Evolutionary conservation across 768 basidiomycete genomes (phyloP).

Genomic region (Galerina marginata): DNA sequence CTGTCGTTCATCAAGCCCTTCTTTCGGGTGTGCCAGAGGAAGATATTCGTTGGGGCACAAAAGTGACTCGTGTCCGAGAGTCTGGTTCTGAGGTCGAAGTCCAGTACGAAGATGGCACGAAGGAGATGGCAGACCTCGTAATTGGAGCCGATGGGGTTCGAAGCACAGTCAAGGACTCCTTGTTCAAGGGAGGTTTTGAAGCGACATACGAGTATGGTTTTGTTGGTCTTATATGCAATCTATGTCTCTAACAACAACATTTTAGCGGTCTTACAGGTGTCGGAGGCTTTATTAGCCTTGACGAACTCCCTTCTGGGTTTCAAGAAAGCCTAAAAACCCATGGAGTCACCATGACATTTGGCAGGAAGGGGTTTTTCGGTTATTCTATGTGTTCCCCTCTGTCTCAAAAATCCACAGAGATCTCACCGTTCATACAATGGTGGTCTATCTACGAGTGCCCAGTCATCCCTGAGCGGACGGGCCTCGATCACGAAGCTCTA

Average conservation of each 20-base stretch:
- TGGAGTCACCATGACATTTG: constrained; percentile 43
- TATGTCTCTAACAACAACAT: not conserved
- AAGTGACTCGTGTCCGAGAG: constrained; percentile 22
- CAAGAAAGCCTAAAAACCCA: constrained; percentile 33
- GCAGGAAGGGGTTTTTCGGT: constrained; percentile 43
- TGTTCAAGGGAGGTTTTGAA: constrained; percentile 31
- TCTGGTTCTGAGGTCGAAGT: constrained; percentile 27
- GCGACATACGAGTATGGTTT: constrained; percentile 23
- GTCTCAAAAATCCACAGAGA: not conserved
- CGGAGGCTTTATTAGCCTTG: constrained; percentile 43
- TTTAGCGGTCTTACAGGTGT: constrained; percentile 40
- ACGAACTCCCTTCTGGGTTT: constrained; percentile 30
- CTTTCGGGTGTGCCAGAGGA: constrained; percentile 32
- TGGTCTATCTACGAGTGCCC: constrained; percentile 46
- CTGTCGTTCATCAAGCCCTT: constrained; percentile 39
- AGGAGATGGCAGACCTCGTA: constrained; percentile 40
- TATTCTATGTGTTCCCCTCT: constrained; percentile 33
- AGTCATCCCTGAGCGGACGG: constrained; percentile 27
- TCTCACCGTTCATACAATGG: constrained; percentile 37
- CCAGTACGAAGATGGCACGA: constrained; percentile 35
- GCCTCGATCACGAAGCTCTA: constrained; percentile 21
- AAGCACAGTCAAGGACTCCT: constrained; percentile 38
- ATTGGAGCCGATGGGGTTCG: constrained; percentile 47
- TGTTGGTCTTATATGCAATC: not conserved
- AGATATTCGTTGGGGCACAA: constrained; percentile 37